phyloP scores from a whole-genome alignment of 1,284 basidiomycete species.

The Tilletia setariae region DNA sequence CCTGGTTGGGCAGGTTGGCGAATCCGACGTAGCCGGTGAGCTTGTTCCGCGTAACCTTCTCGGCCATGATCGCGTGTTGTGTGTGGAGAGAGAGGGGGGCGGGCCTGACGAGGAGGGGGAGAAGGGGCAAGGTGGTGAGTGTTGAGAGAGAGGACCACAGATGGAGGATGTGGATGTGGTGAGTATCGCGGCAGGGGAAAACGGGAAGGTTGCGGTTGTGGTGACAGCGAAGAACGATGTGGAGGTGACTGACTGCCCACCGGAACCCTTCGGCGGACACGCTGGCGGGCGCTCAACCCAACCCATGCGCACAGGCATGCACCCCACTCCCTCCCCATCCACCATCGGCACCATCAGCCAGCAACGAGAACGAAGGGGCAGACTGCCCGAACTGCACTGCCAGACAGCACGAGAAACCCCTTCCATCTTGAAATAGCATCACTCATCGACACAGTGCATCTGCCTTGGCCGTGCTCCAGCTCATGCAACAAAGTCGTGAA shows the following conservation, averaged over 20 bases:
- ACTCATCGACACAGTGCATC: too few relatives aligned
- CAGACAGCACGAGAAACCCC: too few relatives aligned
- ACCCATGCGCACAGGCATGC: too few relatives aligned
- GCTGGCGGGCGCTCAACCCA: too few relatives aligned
- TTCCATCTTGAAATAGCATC: too few relatives aligned
- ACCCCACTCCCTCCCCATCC: background rate
- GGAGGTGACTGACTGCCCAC: too few relatives aligned
- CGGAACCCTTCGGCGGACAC: too few relatives aligned
- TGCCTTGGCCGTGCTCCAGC: too few relatives aligned
- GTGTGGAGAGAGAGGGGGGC: background rate
- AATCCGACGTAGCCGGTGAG: constrained; percentile 53
- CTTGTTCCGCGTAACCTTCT: constrained; percentile 31
- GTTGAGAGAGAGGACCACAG: background rate
- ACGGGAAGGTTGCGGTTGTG: background rate
- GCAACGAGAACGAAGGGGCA: background rate
- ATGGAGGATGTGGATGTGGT: background rate
- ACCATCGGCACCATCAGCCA: too few relatives aligned
- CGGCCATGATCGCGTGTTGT: background rate
- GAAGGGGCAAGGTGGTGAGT: background rate
- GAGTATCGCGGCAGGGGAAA: background rate
- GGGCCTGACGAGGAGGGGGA: background rate
- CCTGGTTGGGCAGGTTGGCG: constrained; percentile 53
- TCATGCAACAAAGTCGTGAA: too few relatives aligned
- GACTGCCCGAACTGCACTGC: too few relatives aligned
- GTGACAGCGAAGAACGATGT: too few relatives aligned